phyloP scores from a whole-genome alignment of 352 stramenopile genomes.

The Aphanomyces stellatus region DNA sequence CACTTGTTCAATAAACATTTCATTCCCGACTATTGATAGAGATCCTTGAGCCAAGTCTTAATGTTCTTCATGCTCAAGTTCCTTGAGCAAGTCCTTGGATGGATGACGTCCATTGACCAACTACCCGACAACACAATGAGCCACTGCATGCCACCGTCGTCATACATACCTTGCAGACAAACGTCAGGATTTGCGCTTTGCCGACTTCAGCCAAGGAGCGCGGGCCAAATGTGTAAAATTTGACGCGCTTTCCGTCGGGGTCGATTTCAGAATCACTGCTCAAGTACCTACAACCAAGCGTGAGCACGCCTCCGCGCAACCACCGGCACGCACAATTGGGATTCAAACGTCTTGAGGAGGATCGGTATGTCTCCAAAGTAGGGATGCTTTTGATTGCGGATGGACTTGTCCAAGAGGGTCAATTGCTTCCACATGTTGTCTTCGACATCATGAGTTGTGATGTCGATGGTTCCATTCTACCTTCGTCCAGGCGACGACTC shows the following conservation, averaged over 20 bases:
- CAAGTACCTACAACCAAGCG: slow-evolving; percentile 48
- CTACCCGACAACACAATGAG: slow-evolving; percentile 20
- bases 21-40: no score
- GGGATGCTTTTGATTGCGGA: slow-evolving; percentile 51
- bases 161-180: slow-evolving; percentile 85
- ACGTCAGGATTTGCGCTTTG: slow-evolving; percentile 81
- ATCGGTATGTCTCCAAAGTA: slow-evolving; percentile 60
- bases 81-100: slow-evolving; percentile 55
- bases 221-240: slow-evolving; percentile 59
- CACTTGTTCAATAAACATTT: no score
- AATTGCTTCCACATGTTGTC: slow-evolving; percentile 77
- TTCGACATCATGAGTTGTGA: slow-evolving; percentile 19
- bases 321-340: slow-evolving; percentile 44
- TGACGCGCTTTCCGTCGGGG: slow-evolving; percentile 65
- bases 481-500: slow-evolving; percentile 54
- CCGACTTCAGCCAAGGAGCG: slow-evolving; percentile 66
- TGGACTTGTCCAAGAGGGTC: slow-evolving; percentile 42
- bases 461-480: slow-evolving; percentile 21
- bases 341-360: slow-evolving; percentile 72
- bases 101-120: slow-evolving; percentile 58
- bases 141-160: not conserved
- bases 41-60: slow-evolving; percentile 18
- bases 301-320: not conserved
- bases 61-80: slow-evolving; percentile 50
- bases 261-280: slow-evolving; percentile 59